phyloP scores from a whole-genome alignment of 2,329 filamentous ascomycete species.

The Arthrobotrys sinensis region DNA sequence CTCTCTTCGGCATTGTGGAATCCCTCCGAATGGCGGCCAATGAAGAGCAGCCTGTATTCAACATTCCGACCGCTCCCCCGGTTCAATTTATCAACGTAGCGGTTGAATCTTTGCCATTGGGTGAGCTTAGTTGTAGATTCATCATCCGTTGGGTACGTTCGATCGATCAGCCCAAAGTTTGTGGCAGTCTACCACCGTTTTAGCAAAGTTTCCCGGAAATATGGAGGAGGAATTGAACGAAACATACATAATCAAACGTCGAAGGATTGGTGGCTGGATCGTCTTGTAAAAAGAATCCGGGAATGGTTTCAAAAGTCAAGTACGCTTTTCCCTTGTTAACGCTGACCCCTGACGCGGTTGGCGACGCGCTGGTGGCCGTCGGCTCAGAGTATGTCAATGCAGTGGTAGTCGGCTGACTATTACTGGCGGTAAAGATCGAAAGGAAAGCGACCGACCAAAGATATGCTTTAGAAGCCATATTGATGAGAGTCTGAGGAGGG shows the following conservation, averaged over 20 bases:
- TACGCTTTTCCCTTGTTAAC: slow-evolving; percentile 48
- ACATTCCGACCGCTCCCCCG: slow-evolving; percentile 69
- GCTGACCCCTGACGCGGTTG: slow-evolving; percentile 47
- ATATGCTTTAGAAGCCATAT: slow-evolving; percentile 30
- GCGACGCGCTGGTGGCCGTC: slow-evolving; percentile 33
- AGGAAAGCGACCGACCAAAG: slow-evolving; percentile 30
- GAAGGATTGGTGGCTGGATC: slow-evolving; percentile 72
- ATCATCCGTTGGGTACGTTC: slow-evolving; percentile 74
- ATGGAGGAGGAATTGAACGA: background rate
- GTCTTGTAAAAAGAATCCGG: slow-evolving; percentile 77
- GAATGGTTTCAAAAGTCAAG: slow-evolving; percentile 68
- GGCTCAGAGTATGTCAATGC: slow-evolving; percentile 31
- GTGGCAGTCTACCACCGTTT: slow-evolving; percentile 69
- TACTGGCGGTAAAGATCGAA: slow-evolving; percentile 12
- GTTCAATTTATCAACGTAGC: slow-evolving; percentile 74
- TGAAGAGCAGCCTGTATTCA: slow-evolving; percentile 77
- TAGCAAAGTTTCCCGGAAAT: background rate
- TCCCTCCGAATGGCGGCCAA: slow-evolving; percentile 80
- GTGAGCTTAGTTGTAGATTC: slow-evolving; percentile 68
- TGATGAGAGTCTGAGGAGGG: slow-evolving; percentile 8
- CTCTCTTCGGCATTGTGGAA: slow-evolving; percentile 76
- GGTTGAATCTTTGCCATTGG: slow-evolving; percentile 76
- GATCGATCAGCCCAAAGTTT: slow-evolving; percentile 78
- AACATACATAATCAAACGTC: slow-evolving; percentile 76
- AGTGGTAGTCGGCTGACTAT: background rate